Base-by-base conservation (phyloP, 1,139 yeast genomes). In the Magnusiomyces ingens region DNA sequence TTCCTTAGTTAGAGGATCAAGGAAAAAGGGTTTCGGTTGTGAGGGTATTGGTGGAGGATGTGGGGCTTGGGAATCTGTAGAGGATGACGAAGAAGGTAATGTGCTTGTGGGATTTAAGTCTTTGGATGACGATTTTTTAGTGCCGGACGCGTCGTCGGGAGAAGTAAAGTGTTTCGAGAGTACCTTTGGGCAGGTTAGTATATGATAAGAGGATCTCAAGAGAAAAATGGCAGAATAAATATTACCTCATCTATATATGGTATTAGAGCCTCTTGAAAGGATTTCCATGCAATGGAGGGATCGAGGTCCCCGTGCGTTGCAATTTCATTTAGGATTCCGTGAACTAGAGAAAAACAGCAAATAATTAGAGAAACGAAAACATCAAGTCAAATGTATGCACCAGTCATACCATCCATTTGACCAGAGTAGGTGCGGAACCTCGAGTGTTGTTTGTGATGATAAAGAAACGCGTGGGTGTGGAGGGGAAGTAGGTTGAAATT, bases 1-100 rank as follows among this genome's bases (percentile, higher is more conserved):
- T 38, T 56, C 57, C 15, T 55, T 58, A 1, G 66, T 61, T 18
- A 67, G 54, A 8, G 67, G 67, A 53, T 67, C 67, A 29, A 40
- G 44, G 44, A 19, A 46, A 13, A 36, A 46, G 10, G 49, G 49
- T 37, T 46, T 37, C 3, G 42, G 32, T 36, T 6, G 26, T n/a
- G 48, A 11, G 4, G 41, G 17, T 2, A 41, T 18, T n/a, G 32
- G 32, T 5, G 32, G 32, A 26, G 32, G 32, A 8, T 4, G 32
- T 26, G 4, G 32, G 4, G 32, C 8, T 4, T 26, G 32, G 32
- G 32, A 26, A 26, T 26, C 32, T 26, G 32, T n/a, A n/a, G n/a
- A 8, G 32, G 32, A 26, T 5, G 32, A 26, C 4, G 32, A 26
- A 26, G 32, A 26, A 26, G 32, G 32, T 26, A 26, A 5, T 26